Base-by-base conservation (phyloP, 2,329 filamentous ascomycete genomes). In the Alternaria sp. region DNA sequence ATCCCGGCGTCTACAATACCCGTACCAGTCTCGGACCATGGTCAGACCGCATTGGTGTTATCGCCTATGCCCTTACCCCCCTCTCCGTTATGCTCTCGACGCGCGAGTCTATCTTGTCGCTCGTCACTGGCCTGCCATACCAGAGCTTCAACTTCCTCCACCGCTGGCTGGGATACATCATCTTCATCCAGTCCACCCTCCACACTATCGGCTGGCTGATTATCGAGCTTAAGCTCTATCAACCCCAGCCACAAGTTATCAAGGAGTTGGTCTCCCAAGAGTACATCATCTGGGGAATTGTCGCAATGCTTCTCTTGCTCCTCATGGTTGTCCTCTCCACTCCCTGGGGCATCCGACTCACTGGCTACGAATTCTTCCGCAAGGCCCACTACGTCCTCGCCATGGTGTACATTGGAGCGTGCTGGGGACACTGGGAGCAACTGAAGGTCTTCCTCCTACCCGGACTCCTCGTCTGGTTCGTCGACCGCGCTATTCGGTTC, bases 341-440 rank as follows among this genome's bases (percentile, higher is more conserved):
- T 0, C 82, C 83, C 12, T 84, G 83, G 75, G 89, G 84, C 1
- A 90, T 93, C 61, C 84, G 85, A 9, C 78, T 85, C 51, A 92
- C 90, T 0, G 91, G 91, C 3, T 93, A 94, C 77, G 91, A 93
- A 71, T 89, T 91, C 79, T 93, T 93, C 83, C 86, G 90, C 64
- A 93, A 92, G 74, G 81, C 86, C 0, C 91, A 93, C 74, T 92
- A 92, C 69, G 82, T 93, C 12, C 82, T 93, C 3, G 91, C 91
- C 11, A 88, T 91, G 81, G 77, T 93, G 5, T 94, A 92, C 77
- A 86, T 93, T 12, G 91, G 90, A 5, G 90, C 90, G 4, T 90
- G 90, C 77, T 93, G 90, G 86, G 91, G 86, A 1, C 91, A 94
- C 74, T 94, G 91, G 91, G 77, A 83, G 54, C 82, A 88, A 54